Conservation (phyloP, 768 basidiomycete genomes). For the Nidularia pulvinata region DNA sequence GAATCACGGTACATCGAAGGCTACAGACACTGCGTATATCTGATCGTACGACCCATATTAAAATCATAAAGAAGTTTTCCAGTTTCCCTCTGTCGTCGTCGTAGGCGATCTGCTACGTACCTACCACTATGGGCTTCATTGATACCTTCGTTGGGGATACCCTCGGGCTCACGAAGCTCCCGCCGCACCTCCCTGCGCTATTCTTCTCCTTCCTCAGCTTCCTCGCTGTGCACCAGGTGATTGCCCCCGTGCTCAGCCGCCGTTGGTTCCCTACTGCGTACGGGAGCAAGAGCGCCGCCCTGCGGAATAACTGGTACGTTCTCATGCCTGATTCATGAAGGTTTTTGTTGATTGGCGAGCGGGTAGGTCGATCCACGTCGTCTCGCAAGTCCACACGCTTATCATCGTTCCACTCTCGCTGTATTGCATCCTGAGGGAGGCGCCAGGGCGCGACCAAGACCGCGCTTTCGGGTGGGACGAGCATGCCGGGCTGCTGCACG, state of each 20-base stretch:
- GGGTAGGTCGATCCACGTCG: conserved; percentile 65
- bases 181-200: conserved; percentile 53
- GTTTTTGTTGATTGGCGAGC: too few relatives aligned
- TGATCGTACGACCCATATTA: too few relatives aligned
- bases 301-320: conserved; percentile 62
- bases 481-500: conserved; percentile 52
- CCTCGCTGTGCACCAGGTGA: conserved; percentile 51
- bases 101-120: not conserved
- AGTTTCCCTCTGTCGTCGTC: not conserved
- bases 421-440: conserved; percentile 39
- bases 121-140: conserved; percentile 3
- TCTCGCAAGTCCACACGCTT: conserved; percentile 74
- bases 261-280: conserved; percentile 48
- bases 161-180: conserved; percentile 54
- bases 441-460: conserved; percentile 49
- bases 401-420: conserved; percentile 66
- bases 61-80: too few relatives aligned
- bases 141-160: conserved; percentile 23
- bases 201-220: conserved; percentile 57
- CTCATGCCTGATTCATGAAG: too few relatives aligned
- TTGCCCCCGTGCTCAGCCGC: conserved; percentile 54
- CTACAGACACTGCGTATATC: too few relatives aligned
- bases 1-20: too few relatives aligned
- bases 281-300: conserved; percentile 40
- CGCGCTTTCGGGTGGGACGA: conserved; percentile 79